These are phyloP conservation scores for Filosporella fistucella DNA, from an alignment of 495 filamentous ascomycete species.

Conservation along the genomic window DNA sequence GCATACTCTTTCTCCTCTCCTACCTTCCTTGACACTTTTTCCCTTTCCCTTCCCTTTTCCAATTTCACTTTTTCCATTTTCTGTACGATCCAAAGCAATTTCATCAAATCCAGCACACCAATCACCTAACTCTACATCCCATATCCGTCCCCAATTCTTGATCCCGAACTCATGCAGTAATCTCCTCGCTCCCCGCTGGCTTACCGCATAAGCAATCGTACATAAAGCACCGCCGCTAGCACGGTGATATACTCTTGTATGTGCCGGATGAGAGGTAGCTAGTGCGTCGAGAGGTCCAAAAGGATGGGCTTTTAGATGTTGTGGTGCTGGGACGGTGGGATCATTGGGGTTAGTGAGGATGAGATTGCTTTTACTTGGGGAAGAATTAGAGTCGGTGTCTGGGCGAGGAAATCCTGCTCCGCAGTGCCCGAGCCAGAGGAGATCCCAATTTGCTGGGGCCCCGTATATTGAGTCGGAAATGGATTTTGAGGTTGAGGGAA, in stretches of 20 bases:
- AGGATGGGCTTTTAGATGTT: slow-evolving; percentile 38
- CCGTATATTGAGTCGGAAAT: slow-evolving; percentile 29
- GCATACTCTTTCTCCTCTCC: slow-evolving; percentile 26
- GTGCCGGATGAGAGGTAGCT: slow-evolving; percentile 30
- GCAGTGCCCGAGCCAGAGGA: slow-evolving; percentile 48
- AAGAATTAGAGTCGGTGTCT: not conserved
- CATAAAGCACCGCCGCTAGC: slow-evolving; percentile 32
- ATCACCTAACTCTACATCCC: slow-evolving; percentile 40
- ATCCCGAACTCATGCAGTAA: slow-evolving; percentile 35
- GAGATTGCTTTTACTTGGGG: slow-evolving; percentile 18
- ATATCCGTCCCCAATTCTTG: slow-evolving; percentile 31
- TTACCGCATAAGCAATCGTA: slow-evolving; percentile 44
- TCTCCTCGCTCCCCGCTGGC: slow-evolving; percentile 37
- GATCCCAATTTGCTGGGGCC: slow-evolving; percentile 35
- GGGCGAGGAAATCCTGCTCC: slow-evolving; percentile 35
- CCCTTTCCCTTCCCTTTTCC: not conserved
- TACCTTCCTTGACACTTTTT: not conserved
- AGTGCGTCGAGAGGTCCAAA: slow-evolving; percentile 37
- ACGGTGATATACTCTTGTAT: slow-evolving; percentile 40
- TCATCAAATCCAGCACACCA: slow-evolving; percentile 35
- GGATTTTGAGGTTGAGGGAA: not conserved
- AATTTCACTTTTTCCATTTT: not conserved
- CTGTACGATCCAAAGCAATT: too few species aligned
- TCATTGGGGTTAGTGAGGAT: slow-evolving; percentile 31
- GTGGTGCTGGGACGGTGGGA: slow-evolving; percentile 31